phyloP scores from a whole-genome alignment of 2,329 filamentous ascomycete species.

The Colletotrichum eleusines region DNA sequence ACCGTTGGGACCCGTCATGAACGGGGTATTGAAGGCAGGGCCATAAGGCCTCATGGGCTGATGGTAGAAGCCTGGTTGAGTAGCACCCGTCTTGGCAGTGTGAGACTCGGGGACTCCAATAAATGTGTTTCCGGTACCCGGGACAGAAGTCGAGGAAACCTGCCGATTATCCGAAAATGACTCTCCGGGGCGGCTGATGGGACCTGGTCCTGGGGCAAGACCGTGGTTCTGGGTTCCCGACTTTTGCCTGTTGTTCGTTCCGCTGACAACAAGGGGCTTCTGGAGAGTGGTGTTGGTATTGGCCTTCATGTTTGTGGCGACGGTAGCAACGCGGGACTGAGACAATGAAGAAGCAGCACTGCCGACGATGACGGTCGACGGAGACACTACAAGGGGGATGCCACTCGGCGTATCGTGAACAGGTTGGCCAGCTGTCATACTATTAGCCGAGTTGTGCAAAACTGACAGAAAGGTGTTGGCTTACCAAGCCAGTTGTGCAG shows the following conservation, averaged over 20 bases:
- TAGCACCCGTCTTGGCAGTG: background rate
- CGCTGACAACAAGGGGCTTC: constrained; percentile 14
- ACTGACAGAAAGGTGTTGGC: constrained; percentile 19
- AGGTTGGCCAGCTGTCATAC: constrained; percentile 12
- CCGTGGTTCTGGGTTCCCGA: background rate
- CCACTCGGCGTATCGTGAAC: constrained; percentile 22
- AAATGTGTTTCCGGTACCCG: background rate
- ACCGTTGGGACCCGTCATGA: constrained; percentile 9
- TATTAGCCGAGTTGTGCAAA: background rate
- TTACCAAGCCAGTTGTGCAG: constrained; percentile 55
- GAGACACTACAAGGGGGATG: constrained; percentile 1
- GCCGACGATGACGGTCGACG: background rate
- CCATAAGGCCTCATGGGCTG: background rate
- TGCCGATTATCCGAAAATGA: background rate
- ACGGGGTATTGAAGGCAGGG: constrained; percentile 6
- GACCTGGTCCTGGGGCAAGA: background rate
- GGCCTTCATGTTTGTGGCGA: background rate
- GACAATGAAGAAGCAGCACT: background rate
- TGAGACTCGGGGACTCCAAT: background rate
- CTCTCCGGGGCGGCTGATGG: background rate
- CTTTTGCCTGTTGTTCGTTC: background rate
- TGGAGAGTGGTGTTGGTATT: background rate
- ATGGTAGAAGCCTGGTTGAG: background rate
- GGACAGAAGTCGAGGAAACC: background rate
- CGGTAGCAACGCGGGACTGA: background rate